phyloP scores from a whole-genome alignment of 1,284 basidiomycete genomes.

The Austropuccinia psidii region DNA sequence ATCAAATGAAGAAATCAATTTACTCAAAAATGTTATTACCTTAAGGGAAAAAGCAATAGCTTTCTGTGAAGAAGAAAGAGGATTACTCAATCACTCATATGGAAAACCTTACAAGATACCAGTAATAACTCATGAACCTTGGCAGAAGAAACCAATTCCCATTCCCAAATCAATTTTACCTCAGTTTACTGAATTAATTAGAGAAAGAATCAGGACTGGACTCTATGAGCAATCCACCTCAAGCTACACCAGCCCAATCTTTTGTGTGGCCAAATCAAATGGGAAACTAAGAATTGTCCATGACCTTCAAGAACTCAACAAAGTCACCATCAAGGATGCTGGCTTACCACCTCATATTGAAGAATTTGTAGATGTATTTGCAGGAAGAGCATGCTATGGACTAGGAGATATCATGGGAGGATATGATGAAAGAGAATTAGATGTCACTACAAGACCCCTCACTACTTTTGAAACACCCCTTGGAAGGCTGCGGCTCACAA shows the following conservation, averaged over 20 bases:
- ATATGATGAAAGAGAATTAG: conserved; percentile 29
- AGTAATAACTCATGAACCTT: too few relatives aligned
- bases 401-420: conserved; percentile 20
- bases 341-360: neutral
- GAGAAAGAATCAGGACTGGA: too few relatives aligned
- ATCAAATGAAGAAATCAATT: too few relatives aligned
- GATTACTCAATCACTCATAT: too few relatives aligned
- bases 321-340: conserved; percentile 8
- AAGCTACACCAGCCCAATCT: neutral
- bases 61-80: too few relatives aligned
- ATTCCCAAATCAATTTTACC: too few relatives aligned
- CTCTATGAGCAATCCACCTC: neutral
- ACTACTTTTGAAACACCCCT: conserved; percentile 6
- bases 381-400: conserved; percentile 20
- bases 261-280: neutral
- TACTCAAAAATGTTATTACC: too few relatives aligned
- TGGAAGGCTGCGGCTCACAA: conserved; percentile 1
- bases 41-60: too few relatives aligned
- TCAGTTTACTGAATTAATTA: too few relatives aligned
- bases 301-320: neutral
- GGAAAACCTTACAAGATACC: too few relatives aligned
- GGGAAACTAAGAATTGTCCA: neutral
- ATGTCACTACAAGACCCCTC: neutral
- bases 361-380: conserved; percentile 5
- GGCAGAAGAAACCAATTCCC: too few relatives aligned